Evolutionary conservation across 495 filamentous ascomycete species (phyloP), one percentile per base, ranked within the genome.

Genomic region (Lindgomyces ingoldianus): DNA sequence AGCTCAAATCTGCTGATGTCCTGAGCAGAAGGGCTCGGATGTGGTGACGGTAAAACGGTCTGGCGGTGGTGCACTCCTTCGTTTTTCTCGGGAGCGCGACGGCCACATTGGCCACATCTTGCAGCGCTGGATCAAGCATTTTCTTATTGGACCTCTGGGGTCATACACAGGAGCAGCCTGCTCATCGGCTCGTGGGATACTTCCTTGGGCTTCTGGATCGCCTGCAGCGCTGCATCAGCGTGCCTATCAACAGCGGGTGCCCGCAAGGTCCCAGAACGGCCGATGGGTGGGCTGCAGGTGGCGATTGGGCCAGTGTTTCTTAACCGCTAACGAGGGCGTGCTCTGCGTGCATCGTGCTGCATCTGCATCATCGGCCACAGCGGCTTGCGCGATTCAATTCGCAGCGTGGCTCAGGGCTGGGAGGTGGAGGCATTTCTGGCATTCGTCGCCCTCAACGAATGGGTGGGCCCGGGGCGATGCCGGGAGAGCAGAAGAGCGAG

Each of bases 291-390:
- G 49, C 19, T 18, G 27, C 36, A 10, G 24, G 50, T 10, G 9
- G 33, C 45, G 55, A 68, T 71, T 71, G 69, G 68, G 25, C 52
- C 14, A 55, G 49, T 65, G 65, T 68, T 71, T 70, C 26, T 58
- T 61, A 65, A 51, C 62, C 62, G 62, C 67, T 39, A n/a, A 44
- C 47, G 44, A 2, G 25, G 30, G 48, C 60, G 51, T 22, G n/a
- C 26, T 16, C 29, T n/a, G 18, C 50, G 47, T 22, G 47, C 47
- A 50, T 19, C 11, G 27, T 29, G 52, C n/a, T 16, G 26, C 21
- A 54, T 18, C 9, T 59, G 62, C 62, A 65, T n/a, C 21, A n/a
- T 47, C 16, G 55, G 60, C 19, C 52, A 24, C 44, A 29, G 63
- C 65, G 65, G 65, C 59, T 68, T 59, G 54, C 65, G 65, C 65